phyloP scores from a whole-genome alignment of 164 flowering plant species.

The Macadamia integrifolia region DNA sequence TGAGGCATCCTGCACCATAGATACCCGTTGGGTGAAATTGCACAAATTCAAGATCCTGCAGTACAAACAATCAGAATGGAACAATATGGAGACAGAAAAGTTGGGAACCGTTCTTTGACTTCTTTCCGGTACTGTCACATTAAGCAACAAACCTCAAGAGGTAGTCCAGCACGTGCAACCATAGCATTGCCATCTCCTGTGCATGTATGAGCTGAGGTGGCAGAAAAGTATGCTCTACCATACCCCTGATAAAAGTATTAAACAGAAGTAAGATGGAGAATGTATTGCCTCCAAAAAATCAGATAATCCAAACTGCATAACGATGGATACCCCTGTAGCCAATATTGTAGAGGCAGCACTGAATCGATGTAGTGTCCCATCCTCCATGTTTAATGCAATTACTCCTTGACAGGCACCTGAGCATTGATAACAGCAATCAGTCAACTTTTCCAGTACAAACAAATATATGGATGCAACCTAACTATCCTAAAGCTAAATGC shows the following conservation, averaged over 20 bases:
- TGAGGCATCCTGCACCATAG: constrained; percentile 98
- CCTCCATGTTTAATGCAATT: constrained; percentile 96
- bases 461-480: too few relatives aligned
- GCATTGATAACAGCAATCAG: not conserved
- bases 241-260: constrained; percentile 59
- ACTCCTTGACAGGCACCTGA: constrained; percentile 95
- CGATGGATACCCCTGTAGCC: constrained; percentile 75
- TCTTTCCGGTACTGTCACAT: not conserved
- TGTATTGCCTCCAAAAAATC: not conserved
- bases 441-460: not conserved
- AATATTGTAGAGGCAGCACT: constrained; percentile 80
- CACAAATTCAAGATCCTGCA: constrained; percentile 96
- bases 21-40: constrained; percentile 97
- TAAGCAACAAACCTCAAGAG: constrained; percentile 62
- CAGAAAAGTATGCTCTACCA: constrained; percentile 96
- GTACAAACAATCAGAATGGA: not conserved
- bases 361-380: constrained; percentile 96
- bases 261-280: not conserved
- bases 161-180: constrained; percentile 97
- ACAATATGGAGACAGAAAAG: not conserved
- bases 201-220: constrained; percentile 99
- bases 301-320: not conserved
- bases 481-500: too few relatives aligned
- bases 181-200: constrained; percentile 99
- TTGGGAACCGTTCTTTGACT: not conserved